Base-by-base conservation (phyloP, 2,329 filamentous ascomycete genomes). In the Talaromyces sp. region DNA sequence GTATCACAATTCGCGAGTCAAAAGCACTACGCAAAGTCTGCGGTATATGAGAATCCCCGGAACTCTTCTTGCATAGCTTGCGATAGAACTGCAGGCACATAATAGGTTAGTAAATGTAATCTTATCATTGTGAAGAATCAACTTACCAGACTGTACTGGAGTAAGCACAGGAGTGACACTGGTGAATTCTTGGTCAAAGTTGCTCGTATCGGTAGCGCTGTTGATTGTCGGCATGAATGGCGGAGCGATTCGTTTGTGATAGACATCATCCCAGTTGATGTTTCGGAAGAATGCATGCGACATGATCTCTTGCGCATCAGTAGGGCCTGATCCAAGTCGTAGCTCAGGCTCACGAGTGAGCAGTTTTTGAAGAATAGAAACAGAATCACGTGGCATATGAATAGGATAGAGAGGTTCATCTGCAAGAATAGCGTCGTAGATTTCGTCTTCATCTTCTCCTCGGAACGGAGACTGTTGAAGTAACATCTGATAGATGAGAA, bases 21-120 rank as follows among this genome's bases (percentile, higher is more conserved):
- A 40, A 52, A 25, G 31, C 51, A 67, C 80, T 74, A 92, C 62
- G 88, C 88, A 77, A 95, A 95, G 74, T 96, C 91, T 61, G 90
- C 89, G 54, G 90, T 94, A 77, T 99, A 99, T 25, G 93, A 97
- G 80, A 99, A 99, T 64, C 94, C 94, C 60, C 94, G 86, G 88
- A 99, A 99, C 74, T 99, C 92, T 79, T 99, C 94, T 78, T 99
- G 94, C 92, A 97, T 97, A 43, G 91, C 91, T 80, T 97, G 94
- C 28, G 93, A 96, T 63, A 99, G 83, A 45, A 99, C 94, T 96
- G 65, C 43, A 61, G 15, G 7, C 46, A 54, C 60, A 25, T 59
- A 58, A 61, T 5, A 62, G 62, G 61, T 64, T 58, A 65, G 59
- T 39, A 57, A 65, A 55, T 60, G 62, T 40, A 22, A 11, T 40